Base-by-base conservation (phyloP, 164 flowering plant genomes). In the Aristolochia contorta region DNA sequence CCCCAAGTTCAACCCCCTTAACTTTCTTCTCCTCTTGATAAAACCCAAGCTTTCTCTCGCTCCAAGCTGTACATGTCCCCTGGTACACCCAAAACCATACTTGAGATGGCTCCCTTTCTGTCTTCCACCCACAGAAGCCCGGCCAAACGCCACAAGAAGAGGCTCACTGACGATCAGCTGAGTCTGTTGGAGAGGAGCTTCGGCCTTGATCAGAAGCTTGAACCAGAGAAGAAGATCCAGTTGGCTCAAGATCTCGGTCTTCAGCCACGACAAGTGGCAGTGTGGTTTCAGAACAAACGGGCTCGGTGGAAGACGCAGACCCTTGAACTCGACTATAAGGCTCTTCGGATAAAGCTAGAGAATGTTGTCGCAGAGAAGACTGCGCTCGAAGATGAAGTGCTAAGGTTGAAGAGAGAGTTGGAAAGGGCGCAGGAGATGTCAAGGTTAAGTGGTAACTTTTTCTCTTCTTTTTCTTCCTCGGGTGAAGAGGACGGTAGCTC, bases 201-300 rank as follows among this genome's bases (percentile, higher is more conserved):
- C 69, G 92, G 84, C 71, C 77, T 81, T 0, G 96, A 89, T 43
- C 89, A 84, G 78, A 91, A 89, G 83, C 92, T 91, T 7, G 95
- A 91, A 59, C 98, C 96, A 2, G 96, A 87, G 70, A 75, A 93
- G 64, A 92, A 92, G 61, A 78, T 83, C 56, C 84, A 84, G 70
- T 79, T 92, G 2, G 96, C 98, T 0, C 87, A 81, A 59, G 93
- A 92, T 20, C 82, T 92, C 9, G 93, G 91, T 5, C 59, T 92
- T 67, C 98, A 89, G 63, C 98, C 98, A 2, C 69, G 96, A 37
- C 98, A 89, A 65, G 96, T 92, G 0, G 98, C 98, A 13, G 89
- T 92, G 47, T 92, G 98, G 98, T 92, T 87, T 70, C 98, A 92
- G 65, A 92, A 92, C 77, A 83, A 96, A 49, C 78, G 96, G 2